Evolutionary conservation across 805 yeast species (phyloP).

Genomic region (Metschnikowia shivogae): DNA sequence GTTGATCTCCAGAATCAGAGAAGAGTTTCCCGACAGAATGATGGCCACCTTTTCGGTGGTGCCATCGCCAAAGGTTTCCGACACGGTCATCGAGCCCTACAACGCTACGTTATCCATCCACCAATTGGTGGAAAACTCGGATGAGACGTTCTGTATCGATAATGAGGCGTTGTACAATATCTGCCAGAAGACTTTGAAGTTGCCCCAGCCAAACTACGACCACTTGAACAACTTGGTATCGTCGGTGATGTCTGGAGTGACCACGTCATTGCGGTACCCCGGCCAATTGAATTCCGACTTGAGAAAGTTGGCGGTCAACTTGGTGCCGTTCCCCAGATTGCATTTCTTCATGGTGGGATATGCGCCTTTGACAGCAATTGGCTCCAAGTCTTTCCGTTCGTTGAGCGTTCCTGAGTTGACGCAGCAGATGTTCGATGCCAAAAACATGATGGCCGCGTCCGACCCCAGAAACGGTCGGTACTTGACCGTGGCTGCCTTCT

Average conservation of each 20-base stretch:
- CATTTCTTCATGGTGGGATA: conserved; percentile 95
- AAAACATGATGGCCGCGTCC: conserved; percentile 94
- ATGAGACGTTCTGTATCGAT: conserved; percentile 93
- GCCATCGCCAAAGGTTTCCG: conserved; percentile 87
- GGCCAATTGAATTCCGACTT: conserved; percentile 92
- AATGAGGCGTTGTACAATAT: conserved; percentile 90
- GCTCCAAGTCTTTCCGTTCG: conserved; percentile 77
- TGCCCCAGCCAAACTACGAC: conserved; percentile 70
- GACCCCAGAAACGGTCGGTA: conserved; percentile 90
- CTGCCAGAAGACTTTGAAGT: conserved; percentile 79
- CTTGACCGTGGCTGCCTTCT: conserved; percentile 89
- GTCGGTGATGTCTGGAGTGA: conserved; percentile 92
- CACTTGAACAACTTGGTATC: conserved; percentile 83
- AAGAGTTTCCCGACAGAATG: conserved; percentile 94
- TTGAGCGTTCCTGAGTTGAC: conserved; percentile 87
- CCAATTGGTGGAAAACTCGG: conserved; percentile 85
- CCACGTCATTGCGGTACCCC: conserved; percentile 90
- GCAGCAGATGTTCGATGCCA: conserved; percentile 88
- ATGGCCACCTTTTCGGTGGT: conserved; percentile 92
- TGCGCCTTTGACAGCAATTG: conserved; percentile 83
- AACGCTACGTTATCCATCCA: conserved; percentile 88
- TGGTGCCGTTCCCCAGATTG: conserved; percentile 92
- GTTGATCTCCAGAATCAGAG: conserved; percentile 78
- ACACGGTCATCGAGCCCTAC: conserved; percentile 93
- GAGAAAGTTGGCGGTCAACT: conserved; percentile 88